Evolutionary conservation across 805 yeast genomes (phyloP), one percentile per base, ranked within the genome.

Genomic region (Sugiyamaella smithiae): DNA sequence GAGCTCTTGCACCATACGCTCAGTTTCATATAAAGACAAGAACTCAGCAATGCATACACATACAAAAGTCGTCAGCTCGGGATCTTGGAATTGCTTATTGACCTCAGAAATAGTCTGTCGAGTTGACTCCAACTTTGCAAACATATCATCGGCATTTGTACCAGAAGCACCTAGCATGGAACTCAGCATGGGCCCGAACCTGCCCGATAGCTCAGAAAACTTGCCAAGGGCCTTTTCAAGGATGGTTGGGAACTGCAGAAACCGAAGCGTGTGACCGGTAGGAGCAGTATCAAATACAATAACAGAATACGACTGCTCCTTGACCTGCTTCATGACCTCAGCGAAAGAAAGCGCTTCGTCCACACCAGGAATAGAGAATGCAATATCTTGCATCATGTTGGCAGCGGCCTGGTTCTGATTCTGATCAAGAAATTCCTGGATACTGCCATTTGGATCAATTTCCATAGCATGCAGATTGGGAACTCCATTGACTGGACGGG

Each of bases 251-350:
- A 93, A 80, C 69, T 90, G 97, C 66, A 93, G 75, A 68, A 93
- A 93, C 62, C 99, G 81, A 60, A 93, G 74, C 1, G 99, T 93
- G 69, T 93, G 99, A 31, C 99, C 99, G 0, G 99, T 93, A 59
- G 99, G 99, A 0, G 99, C 99, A n/a, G 99, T 93, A 68, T 93
- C 99, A 63, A 93, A 93, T 57, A 93, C 88, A 56, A 93, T 90
- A 6, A 96, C 88, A 58, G 86, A 88, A 66, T 85, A 93, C 41
- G 75, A 75, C 52, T 77, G 71, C 57, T 78, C 81, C 69, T 89
- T 90, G 68, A 93, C 90, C 65, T 93, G 98, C 67, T 93, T 93
- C 77, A 93, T 80, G 28, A 93, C 98, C 71, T 93, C 99, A 85
- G 95, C 93, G 65, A 93, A 93, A 12, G 97, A 88, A 61, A 93